A percentile compares a stretch with the other conserved stretches of the same genome.
Conservation (phyloP, 2,329 filamentous ascomycete genomes). For the Ceratocystis diversiconidia region DNA sequence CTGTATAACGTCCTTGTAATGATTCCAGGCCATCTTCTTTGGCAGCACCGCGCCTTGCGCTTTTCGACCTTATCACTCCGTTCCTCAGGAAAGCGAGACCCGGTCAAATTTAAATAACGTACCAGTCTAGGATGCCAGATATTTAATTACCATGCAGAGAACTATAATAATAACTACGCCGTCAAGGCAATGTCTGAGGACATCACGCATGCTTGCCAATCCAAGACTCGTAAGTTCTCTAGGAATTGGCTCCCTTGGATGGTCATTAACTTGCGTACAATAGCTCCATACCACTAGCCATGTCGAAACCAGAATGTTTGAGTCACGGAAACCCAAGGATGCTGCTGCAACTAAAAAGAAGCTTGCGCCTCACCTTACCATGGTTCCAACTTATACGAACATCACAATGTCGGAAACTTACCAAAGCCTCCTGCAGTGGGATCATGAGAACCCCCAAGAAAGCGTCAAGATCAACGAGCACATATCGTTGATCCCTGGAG, state of each 20-base stretch:
- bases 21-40: background rate
- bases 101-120: background rate
- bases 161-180: background rate
- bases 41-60: background rate
- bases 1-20: background rate
- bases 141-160: background rate
- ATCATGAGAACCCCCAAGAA: constrained; percentile 7
- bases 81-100: background rate
- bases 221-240: background rate
- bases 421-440: constrained; percentile 10
- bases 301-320: background rate
- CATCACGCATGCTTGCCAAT: background rate
- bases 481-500: constrained; percentile 1
- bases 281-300: background rate
- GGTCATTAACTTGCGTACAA: background rate
- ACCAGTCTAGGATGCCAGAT: too few species aligned
- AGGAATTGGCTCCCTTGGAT: too few species aligned
- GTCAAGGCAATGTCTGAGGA: constrained; percentile 10
- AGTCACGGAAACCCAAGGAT: background rate
- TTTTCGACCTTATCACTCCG: background rate
- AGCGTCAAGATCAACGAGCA: background rate
- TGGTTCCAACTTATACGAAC: background rate
- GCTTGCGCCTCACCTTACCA: background rate
- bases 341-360: background rate
- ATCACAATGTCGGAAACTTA: background rate